These are phyloP conservation scores for Gnomoniopsis sp. DNA, from an alignment of 2,329 filamentous ascomycete genomes.

Conservation along the genomic window DNA sequence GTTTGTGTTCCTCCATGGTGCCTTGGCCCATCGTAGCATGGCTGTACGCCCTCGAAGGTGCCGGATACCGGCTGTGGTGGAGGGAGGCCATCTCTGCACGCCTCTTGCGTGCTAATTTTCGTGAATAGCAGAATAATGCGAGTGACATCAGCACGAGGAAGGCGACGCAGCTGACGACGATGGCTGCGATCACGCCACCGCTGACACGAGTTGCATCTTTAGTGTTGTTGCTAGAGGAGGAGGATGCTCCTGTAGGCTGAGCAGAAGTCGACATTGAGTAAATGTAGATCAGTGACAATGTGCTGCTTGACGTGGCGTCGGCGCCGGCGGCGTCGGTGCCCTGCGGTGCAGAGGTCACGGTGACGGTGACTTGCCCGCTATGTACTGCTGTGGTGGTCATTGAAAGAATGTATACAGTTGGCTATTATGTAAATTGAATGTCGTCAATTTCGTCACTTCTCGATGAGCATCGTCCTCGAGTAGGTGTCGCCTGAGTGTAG, in stretches of 20 bases:
- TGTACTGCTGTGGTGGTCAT: neutral
- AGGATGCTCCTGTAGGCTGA: slow-evolving; percentile 1
- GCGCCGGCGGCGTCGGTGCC: neutral
- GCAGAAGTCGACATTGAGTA: slow-evolving; percentile 9
- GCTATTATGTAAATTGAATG: neutral
- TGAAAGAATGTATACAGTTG: neutral
- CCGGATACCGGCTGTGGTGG: neutral
- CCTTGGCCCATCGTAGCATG: neutral
- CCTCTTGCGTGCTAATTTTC: slow-evolving; percentile 9
- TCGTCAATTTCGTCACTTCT: neutral
- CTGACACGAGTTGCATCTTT: slow-evolving; percentile 14
- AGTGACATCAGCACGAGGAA: slow-evolving; percentile 17
- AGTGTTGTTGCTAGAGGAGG: neutral
- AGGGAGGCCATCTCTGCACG: slow-evolving; percentile 8
- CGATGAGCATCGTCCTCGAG: neutral
- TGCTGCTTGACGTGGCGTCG: slow-evolving; percentile 7
- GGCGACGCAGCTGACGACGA: slow-evolving; percentile 21
- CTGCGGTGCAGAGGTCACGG: slow-evolving; percentile 2
- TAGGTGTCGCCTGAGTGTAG: neutral
- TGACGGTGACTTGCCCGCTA: slow-evolving; percentile 12
- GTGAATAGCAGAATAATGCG: slow-evolving; percentile 15
- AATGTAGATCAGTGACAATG: slow-evolving; percentile 12
- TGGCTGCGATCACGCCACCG: slow-evolving; percentile 25
- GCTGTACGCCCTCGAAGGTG: neutral
- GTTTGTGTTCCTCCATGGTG: neutral